phyloP scores from a whole-genome alignment of 331 rosid genomes.

The Stylosanthes scabra region DNA sequence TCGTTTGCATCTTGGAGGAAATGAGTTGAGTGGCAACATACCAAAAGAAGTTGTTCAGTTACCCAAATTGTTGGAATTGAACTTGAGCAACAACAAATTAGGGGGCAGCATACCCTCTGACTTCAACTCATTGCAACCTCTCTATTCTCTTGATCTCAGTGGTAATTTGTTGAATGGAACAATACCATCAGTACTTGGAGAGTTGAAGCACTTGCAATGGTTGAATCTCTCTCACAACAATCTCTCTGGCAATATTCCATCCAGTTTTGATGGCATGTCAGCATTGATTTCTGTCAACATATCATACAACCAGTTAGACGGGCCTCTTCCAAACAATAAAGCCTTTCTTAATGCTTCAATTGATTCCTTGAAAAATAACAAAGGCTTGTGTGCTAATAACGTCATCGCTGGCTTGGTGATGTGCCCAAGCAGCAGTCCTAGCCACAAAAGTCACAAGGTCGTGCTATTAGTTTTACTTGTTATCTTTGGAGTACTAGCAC shows the following conservation, averaged over 20 bases:
- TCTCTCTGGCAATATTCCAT: slow-evolving; percentile 30
- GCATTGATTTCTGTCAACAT: background rate
- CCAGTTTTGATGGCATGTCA: background rate
- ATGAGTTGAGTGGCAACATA: slow-evolving; percentile 34
- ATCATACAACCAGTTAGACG: slow-evolving; percentile 37
- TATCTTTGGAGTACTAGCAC: background rate
- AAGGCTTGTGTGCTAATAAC: slow-evolving; percentile 28
- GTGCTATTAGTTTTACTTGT: background rate
- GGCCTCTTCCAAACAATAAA: slow-evolving; percentile 7
- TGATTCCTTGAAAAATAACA: slow-evolving; percentile 31
- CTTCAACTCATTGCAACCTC: background rate
- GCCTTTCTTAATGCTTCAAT: slow-evolving; percentile 31
- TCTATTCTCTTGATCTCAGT: background rate
- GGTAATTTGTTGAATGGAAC: slow-evolving; percentile 1
- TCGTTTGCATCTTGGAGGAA: slow-evolving; percentile 37
- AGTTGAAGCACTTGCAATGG: background rate
- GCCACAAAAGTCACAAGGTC: slow-evolving; percentile 1
- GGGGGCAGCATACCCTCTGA: slow-evolving; percentile 1
- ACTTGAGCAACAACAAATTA: background rate
- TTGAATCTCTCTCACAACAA: slow-evolving; percentile 33
- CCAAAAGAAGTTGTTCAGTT: slow-evolving; percentile 34
- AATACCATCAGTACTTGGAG: slow-evolving; percentile 1
- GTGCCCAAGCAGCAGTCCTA: background rate
- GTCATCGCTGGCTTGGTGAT: slow-evolving; percentile 10
- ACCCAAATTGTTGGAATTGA: background rate